Evolutionary conservation across 192 early-diverging fungal species (phyloP), one percentile per base, ranked within the genome.

Genomic region (Pilobolus umbonatus): DNA sequence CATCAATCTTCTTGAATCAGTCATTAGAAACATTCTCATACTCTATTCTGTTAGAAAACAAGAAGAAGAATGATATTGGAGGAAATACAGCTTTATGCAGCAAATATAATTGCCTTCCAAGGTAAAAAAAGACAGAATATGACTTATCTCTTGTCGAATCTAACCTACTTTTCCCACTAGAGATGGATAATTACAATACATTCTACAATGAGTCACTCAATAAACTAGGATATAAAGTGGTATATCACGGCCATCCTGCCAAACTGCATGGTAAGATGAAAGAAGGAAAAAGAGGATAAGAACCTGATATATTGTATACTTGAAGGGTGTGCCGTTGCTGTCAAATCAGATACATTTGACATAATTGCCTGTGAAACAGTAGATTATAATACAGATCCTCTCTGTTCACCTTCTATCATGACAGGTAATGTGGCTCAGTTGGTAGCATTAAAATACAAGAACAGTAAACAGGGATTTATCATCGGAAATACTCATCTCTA

Each of bases 401-500:
- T 31, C 1, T 42, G 50, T 25, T 32, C 50, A 31, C 55, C 65
- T 2, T 68, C 65, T 1, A 45, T 57, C 52, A 22, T 32, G 15
- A 73, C 71, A 3, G 71, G 71, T 1, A 73, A 73, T 42, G 48
- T 73, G 40, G 61, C 51, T 10, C 61, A 67, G 22, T 35, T 60
- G 12, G 3, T 61, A 4, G 64, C 71, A 3, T 46, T 70, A 22
- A 22, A 45, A 40, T 24, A 36, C n/a, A 48, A 57, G 26, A 30
- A 44, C 3, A 8, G 15, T 26, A 31, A 19, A 5, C 0, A 42
- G n/a, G 64, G 64, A 7, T 25, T 72, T 21, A 21, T 73, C 15
- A 57, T 73, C 6, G 71, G 65, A 9, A 73, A 66, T 12, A 73
- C 71, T 2, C 65, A 73, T 55, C 25, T 73, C 2, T 73, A 63